Evolutionary conservation across 1,284 basidiomycete genomes (phyloP).

Genomic region (Heliocybe sulcata): DNA sequence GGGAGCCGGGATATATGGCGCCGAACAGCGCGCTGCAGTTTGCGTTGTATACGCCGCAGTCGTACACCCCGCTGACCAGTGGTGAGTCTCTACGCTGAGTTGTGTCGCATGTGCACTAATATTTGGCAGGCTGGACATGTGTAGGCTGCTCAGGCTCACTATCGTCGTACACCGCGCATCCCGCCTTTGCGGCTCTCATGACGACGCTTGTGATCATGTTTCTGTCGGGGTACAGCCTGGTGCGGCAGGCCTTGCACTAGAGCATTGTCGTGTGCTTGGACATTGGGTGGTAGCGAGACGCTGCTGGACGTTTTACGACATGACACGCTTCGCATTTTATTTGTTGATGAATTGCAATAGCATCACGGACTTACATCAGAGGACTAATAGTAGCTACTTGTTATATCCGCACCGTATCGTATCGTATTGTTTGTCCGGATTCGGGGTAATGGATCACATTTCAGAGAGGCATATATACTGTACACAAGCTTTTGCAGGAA

Average conservation of each 20-base stretch:
- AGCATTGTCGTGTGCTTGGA: no score
- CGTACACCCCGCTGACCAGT: constrained; percentile 67
- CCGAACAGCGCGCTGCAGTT: constrained; percentile 72
- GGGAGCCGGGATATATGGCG: constrained; percentile 59
- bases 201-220: constrained; percentile 68
- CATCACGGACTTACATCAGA: no score
- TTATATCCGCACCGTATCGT: no score
- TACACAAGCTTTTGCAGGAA: no score
- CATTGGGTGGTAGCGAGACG: no score
- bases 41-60: constrained; percentile 78
- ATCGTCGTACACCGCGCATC: constrained; percentile 44
- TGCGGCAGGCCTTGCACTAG: constrained; percentile 29
- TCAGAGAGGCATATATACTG: no score
- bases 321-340: no score
- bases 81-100: constrained; percentile 32
- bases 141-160: constrained; percentile 53
- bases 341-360: no score
- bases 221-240: constrained; percentile 61
- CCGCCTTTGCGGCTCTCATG: constrained; percentile 57
- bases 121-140: constrained; percentile 67
- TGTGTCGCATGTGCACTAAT: constrained; percentile 4
- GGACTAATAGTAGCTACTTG: no score
- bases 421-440: no score
- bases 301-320: no score
- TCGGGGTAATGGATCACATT: no score